Evolutionary conservation across 805 yeast species (phyloP).

Genomic region (Lipomyces sp.): DNA sequence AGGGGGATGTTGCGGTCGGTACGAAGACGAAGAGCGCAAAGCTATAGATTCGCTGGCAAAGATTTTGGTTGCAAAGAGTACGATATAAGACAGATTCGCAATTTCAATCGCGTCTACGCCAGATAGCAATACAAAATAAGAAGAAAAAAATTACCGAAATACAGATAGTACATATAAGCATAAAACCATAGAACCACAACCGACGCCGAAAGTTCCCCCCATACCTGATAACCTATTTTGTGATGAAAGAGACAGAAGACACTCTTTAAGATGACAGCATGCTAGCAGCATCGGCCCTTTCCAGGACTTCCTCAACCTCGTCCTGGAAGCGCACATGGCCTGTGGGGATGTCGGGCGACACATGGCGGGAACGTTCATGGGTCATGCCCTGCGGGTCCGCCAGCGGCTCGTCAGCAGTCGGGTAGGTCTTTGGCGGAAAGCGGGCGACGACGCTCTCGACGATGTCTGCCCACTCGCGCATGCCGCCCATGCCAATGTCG

Average conservation of each 20-base stretch:
- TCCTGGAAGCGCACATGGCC: constrained; percentile 8
- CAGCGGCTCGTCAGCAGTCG: constrained; percentile 4
- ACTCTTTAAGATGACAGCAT: background rate
- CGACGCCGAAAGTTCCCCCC: too few species aligned
- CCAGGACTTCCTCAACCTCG: constrained; percentile 1
- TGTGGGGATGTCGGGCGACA: background rate
- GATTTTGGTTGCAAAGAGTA: too few species aligned
- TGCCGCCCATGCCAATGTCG: constrained; percentile 99
- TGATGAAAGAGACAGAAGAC: background rate
- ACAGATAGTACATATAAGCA: too few species aligned
- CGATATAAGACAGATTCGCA: too few species aligned
- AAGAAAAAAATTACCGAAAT: too few species aligned
- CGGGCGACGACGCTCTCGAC: constrained; percentile 78
- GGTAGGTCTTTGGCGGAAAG: constrained; percentile 37
- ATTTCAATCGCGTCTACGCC: too few species aligned
- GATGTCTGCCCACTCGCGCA: constrained; percentile 96
- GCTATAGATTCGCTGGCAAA: background rate
- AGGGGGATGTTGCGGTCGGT: background rate
- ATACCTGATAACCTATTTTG: background rate
- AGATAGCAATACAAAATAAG: too few species aligned
- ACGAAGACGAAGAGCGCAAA: background rate
- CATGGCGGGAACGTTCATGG: background rate
- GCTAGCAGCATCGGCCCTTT: background rate
- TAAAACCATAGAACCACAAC: too few species aligned
- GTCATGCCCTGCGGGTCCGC: background rate